Evolutionary conservation across 345 rosid genomes (phyloP).

Genomic region (Noccaea caerulescens): DNA sequence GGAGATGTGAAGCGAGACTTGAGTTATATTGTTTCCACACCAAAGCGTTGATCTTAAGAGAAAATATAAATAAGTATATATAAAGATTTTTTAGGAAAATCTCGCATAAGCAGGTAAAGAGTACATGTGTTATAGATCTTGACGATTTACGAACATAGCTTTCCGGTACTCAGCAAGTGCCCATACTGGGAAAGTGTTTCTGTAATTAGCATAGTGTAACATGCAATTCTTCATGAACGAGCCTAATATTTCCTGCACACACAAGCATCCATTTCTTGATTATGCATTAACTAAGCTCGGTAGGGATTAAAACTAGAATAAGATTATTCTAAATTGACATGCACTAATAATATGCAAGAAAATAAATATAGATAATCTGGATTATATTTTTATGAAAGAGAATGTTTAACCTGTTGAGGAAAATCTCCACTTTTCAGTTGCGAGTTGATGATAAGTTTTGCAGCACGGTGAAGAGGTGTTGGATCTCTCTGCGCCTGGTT

Average conservation of each 20-base stretch:
- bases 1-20: no score
- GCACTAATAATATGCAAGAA: neutral
- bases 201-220: constrained; percentile 68
- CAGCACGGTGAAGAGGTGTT: constrained; percentile 65
- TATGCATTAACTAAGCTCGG: no score
- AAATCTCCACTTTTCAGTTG: constrained; percentile 67
- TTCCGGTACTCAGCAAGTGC: constrained; percentile 64
- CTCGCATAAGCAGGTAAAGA: no score
- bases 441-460: constrained; percentile 68
- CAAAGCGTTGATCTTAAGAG: no score
- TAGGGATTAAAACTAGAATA: neutral
- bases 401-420: constrained; percentile 66
- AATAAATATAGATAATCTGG: neutral
- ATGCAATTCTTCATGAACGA: constrained; percentile 66
- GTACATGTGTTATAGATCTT: no score
- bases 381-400: neutral
- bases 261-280: neutral
- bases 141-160: neutral
- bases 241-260: constrained; percentile 60
- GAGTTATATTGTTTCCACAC: no score
- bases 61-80: no score
- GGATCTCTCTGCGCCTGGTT: constrained; percentile 58
- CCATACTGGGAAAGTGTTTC: constrained; percentile 70
- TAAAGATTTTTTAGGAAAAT: no score
- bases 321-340: neutral